phyloP scores from a whole-genome alignment of 139 green algal species.

The Chlorella sp. region DNA sequence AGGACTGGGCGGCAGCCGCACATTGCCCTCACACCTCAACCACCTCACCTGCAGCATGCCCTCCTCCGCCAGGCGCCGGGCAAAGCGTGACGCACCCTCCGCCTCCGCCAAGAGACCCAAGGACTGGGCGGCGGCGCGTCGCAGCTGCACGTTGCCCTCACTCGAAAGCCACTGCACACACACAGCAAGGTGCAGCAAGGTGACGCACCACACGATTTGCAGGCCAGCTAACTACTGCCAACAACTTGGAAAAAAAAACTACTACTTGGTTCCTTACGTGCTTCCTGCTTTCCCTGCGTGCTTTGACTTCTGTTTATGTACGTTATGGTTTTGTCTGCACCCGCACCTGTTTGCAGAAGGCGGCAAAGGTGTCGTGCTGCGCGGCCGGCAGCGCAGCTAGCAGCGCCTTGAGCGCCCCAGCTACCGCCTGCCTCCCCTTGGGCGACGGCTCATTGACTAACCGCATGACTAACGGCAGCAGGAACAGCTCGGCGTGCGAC shows the following conservation, averaged over 20 bases:
- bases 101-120: conserved; percentile 47
- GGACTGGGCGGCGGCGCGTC: conserved; percentile 43
- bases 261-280: too few species aligned
- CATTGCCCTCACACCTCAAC: too few species aligned
- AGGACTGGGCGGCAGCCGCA: conserved; percentile 44
- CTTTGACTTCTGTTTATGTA: too few species aligned
- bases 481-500: conserved; percentile 52
- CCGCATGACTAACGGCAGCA: conserved; percentile 77
- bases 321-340: too few species aligned
- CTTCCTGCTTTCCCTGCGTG: too few species aligned
- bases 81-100: conserved; percentile 36
- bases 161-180: conserved; percentile 20
- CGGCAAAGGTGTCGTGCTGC: conserved; percentile 36
- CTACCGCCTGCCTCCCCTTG: conserved; percentile 43
- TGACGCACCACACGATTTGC: too few species aligned
- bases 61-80: conserved; percentile 11
- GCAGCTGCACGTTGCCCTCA: conserved; percentile 36
- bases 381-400: conserved; percentile 34
- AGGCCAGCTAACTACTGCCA: not conserved
- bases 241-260: conserved; percentile 6
- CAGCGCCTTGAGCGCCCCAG: conserved; percentile 45
- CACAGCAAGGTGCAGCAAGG: too few species aligned
- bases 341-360: conserved; percentile 27
- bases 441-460: conserved; percentile 69
- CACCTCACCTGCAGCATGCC: too few species aligned